Evolutionary conservation across 2,329 filamentous ascomycete species (phyloP).

Genomic region (Thielaviopsis punctulata): DNA sequence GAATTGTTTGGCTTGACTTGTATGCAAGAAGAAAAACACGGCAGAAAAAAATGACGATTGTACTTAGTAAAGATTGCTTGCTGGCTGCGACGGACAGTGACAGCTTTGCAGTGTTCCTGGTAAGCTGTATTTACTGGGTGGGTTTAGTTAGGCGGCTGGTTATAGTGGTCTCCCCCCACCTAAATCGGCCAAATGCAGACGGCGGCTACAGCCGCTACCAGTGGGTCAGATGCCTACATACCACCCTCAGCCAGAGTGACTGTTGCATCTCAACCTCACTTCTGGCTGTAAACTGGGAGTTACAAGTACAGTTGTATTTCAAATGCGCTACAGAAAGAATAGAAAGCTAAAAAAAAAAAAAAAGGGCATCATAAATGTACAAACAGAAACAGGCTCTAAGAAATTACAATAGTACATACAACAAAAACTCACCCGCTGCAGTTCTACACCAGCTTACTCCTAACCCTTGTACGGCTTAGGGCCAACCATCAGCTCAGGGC

Average conservation of each 20-base stretch:
- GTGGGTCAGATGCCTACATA: neutral
- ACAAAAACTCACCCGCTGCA: conserved; percentile 9
- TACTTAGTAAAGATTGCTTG: no score
- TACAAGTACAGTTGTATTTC: neutral
- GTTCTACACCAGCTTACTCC: no score
- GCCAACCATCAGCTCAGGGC: conserved; percentile 87
- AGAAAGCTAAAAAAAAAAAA: neutral
- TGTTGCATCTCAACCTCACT: no score
- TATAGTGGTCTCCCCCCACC: neutral
- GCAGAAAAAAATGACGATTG: neutral
- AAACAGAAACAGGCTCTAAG: neutral
- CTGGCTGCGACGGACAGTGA: neutral
- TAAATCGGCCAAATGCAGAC: neutral
- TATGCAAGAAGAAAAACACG: neutral
- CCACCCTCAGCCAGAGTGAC: no score
- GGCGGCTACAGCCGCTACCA: neutral
- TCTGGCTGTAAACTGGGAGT: neutral
- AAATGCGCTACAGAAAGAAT: neutral
- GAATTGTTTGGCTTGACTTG: neutral
- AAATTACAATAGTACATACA: neutral
- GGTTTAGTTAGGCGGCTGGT: neutral
- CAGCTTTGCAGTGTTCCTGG: no score
- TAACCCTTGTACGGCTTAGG: conserved; percentile 47
- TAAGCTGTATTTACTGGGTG: neutral
- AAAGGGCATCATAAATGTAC: neutral